These are phyloP conservation scores for Amborella trichopoda DNA, from an alignment of 164 flowering plant genomes.

Conservation along the genomic window DNA sequence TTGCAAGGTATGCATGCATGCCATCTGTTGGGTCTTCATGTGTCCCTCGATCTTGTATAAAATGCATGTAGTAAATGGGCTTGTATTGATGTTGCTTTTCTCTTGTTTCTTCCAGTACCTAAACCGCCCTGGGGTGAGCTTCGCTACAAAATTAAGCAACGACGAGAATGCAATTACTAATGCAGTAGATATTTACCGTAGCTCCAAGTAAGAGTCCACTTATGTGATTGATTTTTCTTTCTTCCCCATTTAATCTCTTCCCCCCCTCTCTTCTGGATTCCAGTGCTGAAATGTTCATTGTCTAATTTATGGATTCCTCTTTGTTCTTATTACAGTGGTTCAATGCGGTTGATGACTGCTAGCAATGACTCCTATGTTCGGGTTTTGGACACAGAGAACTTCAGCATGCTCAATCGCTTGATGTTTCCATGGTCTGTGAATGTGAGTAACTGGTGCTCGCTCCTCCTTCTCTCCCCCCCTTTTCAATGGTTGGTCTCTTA, in stretches of 20 bases:
- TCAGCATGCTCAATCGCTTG: conserved; percentile 33
- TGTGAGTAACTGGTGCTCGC: no score
- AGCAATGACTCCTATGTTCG: conserved; percentile 77
- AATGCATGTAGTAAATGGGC: no score
- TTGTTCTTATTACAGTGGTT: conserved; percentile 47
- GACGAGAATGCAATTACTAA: conserved; percentile 87
- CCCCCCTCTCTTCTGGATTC: no score
- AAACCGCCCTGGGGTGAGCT: conserved; percentile 57
- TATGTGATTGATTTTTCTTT: no score
- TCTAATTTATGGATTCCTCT: no score
- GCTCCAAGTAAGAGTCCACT: conserved; percentile 36
- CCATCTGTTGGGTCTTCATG: not conserved
- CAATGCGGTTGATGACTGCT: conserved; percentile 49
- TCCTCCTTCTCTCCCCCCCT: not conserved
- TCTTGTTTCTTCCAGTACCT: conserved; percentile 28
- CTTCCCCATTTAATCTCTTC: no score
- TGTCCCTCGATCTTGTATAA: not conserved
- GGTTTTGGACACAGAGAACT: conserved; percentile 50
- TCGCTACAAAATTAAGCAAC: conserved; percentile 53
- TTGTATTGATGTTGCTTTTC: not conserved
- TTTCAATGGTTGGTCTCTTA: not conserved
- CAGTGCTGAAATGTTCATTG: no score
- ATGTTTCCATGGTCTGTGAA: conserved; percentile 79
- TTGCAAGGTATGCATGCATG: conserved; percentile 55
- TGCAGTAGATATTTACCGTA: conserved; percentile 49